Evolutionary conservation across 306 rosid species (phyloP).

Genomic region (peach (Prunus persica)): Prunus_persica_NCBIv2 NC_034015.1:19084501-19085000

Average conservation of each 20-base stretch:
- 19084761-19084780: not conserved
- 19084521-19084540: not conserved
- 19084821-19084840: not conserved
- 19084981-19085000: not conserved
- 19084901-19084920: conserved; percentile 36
- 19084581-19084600: not conserved
- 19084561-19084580: not conserved
- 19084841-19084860: not conserved
- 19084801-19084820: conserved; percentile 50
- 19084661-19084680: not conserved
- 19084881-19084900: not conserved
- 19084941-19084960: conserved; percentile 1
- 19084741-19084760: not conserved
- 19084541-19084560: not conserved
- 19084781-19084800: conserved; percentile 5
- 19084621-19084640: not conserved
- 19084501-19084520: not conserved
- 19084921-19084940: conserved; percentile 10
- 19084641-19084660: not conserved
- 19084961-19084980: conserved; percentile 30
- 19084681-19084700: not conserved
- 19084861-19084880: not conserved
- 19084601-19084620: not conserved
- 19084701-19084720: not conserved
- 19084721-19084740: not conserved